Evolutionary conservation across 2,329 filamentous ascomycete species (phyloP).

Genomic region (Zymoseptoria tritici): DNA sequence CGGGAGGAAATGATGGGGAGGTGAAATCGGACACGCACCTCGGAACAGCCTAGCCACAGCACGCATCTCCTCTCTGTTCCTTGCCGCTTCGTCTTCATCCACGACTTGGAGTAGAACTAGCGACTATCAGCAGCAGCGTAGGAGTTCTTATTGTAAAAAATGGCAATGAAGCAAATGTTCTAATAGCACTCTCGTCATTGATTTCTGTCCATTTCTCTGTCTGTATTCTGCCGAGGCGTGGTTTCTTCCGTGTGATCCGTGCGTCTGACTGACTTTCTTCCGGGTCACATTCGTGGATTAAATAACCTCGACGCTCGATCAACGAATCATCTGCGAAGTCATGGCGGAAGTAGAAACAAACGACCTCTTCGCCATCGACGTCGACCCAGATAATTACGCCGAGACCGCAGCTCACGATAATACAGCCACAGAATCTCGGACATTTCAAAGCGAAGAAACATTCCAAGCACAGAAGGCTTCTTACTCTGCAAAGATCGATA

Average conservation of each 20-base stretch:
- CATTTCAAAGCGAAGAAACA: constrained; percentile 27
- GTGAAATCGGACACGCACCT: neutral
- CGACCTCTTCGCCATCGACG: constrained; percentile 26
- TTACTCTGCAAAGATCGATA: constrained; percentile 27
- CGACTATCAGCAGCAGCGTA: neutral
- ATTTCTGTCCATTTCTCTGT: neutral
- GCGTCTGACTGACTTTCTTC: neutral
- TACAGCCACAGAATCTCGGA: constrained; percentile 21
- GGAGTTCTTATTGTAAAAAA: constrained; percentile 3
- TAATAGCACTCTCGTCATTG: neutral
- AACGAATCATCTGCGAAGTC: neutral
- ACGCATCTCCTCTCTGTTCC: neutral
- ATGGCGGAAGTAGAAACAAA: constrained; percentile 9
- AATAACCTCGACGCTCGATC: neutral
- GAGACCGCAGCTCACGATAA: constrained; percentile 23
- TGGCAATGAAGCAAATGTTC: constrained; percentile 2
- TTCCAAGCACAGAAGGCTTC: constrained; percentile 25
- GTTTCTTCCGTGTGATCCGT: neutral
- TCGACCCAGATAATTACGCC: constrained; percentile 28
- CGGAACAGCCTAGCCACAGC: neutral
- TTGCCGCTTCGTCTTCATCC: neutral
- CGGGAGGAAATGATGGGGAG: constrained; percentile 2
- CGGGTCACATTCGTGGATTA: neutral
- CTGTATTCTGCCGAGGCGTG: neutral
- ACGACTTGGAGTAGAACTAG: neutral